Evolutionary conservation across 495 filamentous ascomycete species (phyloP).

Genomic region (Aspergillus bridgeri): DNA sequence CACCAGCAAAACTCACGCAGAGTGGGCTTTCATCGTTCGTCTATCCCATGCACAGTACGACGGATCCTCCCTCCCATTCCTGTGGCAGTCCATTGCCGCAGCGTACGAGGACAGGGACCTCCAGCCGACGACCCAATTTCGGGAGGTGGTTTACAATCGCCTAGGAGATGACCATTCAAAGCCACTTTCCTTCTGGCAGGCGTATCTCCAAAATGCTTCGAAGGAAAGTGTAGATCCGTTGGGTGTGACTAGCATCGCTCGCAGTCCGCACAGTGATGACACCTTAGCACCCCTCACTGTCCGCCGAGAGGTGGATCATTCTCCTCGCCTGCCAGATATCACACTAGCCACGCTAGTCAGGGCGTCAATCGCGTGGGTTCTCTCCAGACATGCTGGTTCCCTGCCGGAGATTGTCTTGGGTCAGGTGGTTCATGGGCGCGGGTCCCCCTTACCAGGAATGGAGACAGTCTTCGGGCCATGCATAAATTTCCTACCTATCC

Average conservation of each 20-base stretch:
- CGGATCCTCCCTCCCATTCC: conserved; percentile 52
- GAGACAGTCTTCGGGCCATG: conserved; percentile 47
- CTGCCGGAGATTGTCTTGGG: conserved; percentile 40
- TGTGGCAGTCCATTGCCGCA: conserved; percentile 41
- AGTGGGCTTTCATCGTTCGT: conserved; percentile 40
- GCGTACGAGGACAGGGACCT: conserved; percentile 37
- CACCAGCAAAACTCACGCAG: not conserved
- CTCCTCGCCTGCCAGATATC: conserved; percentile 18
- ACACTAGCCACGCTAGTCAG: conserved; percentile 43
- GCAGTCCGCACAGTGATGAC: too few species aligned
- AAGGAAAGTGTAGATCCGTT: too few species aligned
- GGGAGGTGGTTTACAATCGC: conserved; percentile 47
- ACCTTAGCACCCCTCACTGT: too few species aligned
- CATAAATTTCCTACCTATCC: conserved; percentile 47
- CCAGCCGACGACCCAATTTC: conserved; percentile 40
- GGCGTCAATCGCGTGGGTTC: conserved; percentile 38
- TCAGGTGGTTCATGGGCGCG: conserved; percentile 45
- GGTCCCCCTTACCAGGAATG: conserved; percentile 35
- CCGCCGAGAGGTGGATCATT: too few species aligned
- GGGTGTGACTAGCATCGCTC: too few species aligned
- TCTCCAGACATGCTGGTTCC: conserved; percentile 30
- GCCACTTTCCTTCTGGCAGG: conserved; percentile 18
- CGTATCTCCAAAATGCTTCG: conserved; percentile 18
- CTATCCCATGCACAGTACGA: conserved; percentile 66
- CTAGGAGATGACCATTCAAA: not conserved